Base-by-base conservation (phyloP, 2,329 filamentous ascomycete species). In the Metarhizium sp. region DNA sequence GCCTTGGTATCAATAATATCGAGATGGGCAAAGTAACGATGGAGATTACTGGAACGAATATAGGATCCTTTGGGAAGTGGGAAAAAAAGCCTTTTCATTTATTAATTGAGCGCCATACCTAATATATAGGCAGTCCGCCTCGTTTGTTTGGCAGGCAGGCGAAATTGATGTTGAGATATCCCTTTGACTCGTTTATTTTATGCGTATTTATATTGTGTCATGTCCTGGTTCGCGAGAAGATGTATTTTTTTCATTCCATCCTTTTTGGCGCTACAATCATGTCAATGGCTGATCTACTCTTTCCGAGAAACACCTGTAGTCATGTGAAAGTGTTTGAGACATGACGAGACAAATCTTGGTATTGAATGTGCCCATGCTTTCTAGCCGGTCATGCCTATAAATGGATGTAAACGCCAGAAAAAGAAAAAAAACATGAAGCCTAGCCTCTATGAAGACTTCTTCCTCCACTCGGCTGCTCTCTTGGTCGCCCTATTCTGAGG, bases 381-480 rank as follows among this genome's bases (percentile, higher is more conserved):
- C 29, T 11, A 46, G 25, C 43, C 20, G 25, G 8, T 7, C n/a
- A 25, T 46, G 43, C 20, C 10, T 36, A 36, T 18, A 25, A 13
- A 25, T 46, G 13, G 2, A 30, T 8, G 4, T 6, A 16, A 29
- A 30, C 25, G 45, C 20, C 7, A 30, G 20, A 14, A 32, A 48
- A 14, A 13, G 14, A 40, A 14, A 14, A 40, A 40, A 40, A 14
- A 13, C 10, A 48, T 48, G 6, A 14, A 30, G 25, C 2, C 16
- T 3, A 48, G 8, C 20, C 25, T 14, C 45, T 30, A 30, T 48
- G 8, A 30, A 29, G 56, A 64, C 63, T 75, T 72, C 63, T 74
- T 73, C 63, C 73, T 75, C 74, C 78, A 79, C 42, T 72, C 70
- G 3, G 71, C 63, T 10, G 73, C 72, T 52, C 76, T 66, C 54